Percentiles rank a stretch among this genome's conserved stretches.
phyloP scores from a whole-genome alignment of 2,329 filamentous ascomycete genomes.

The Neofusicoccum sp. region DNA sequence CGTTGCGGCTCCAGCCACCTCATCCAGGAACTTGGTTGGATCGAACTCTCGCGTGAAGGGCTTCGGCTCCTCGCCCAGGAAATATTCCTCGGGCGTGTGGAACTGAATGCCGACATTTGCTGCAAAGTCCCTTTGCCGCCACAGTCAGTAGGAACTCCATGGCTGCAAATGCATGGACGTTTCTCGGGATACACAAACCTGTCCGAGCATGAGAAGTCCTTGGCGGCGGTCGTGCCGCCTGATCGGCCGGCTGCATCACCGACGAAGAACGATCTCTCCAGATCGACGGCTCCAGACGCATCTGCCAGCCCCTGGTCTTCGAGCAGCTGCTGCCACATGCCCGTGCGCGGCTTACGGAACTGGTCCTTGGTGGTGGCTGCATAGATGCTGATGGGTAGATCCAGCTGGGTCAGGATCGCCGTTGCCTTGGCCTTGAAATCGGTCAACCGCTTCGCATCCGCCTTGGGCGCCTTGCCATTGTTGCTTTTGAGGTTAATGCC shows the following conservation, averaged over 20 bases:
- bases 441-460: slow-evolving; percentile 63
- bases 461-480: slow-evolving; percentile 68
- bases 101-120: slow-evolving; percentile 79
- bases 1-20: slow-evolving; percentile 25
- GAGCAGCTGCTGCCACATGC: slow-evolving; percentile 79
- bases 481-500: slow-evolving; percentile 73
- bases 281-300: slow-evolving; percentile 58
- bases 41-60: slow-evolving; percentile 72
- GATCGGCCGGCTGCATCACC: slow-evolving; percentile 73
- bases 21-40: slow-evolving; percentile 54
- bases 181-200: slow-evolving; percentile 41
- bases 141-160: slow-evolving; percentile 19
- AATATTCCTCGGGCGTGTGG: slow-evolving; percentile 88
- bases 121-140: slow-evolving; percentile 67
- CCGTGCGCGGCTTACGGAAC: slow-evolving; percentile 80
- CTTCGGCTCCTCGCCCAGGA: slow-evolving; percentile 65
- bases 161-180: slow-evolving; percentile 10
- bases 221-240: slow-evolving; percentile 40
- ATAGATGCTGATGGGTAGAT: slow-evolving; percentile 77
- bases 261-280: slow-evolving; percentile 74
- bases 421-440: slow-evolving; percentile 82
- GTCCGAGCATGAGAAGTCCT: slow-evolving; percentile 61
- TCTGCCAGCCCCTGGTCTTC: slow-evolving; percentile 51
- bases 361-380: slow-evolving; percentile 80
- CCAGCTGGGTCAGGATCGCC: slow-evolving; percentile 66